Conservation (phyloP, 2,329 filamentous ascomycete genomes). For the Stemphylium beticola region DNA sequence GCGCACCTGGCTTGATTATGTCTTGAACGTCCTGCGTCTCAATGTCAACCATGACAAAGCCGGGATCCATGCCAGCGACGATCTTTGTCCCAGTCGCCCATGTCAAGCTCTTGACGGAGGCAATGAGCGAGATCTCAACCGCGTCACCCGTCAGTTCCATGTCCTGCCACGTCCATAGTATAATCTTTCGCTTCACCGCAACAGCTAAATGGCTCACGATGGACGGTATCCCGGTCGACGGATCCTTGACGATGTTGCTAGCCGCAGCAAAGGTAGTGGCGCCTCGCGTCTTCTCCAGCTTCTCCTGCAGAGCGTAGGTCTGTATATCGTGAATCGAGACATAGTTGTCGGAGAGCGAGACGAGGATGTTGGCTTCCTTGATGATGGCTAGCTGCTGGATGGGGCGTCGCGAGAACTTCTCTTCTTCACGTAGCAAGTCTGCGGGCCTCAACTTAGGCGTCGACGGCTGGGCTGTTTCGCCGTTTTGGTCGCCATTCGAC, state of each 20-base stretch:
- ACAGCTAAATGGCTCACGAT: conserved; percentile 93
- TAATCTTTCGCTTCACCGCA: conserved; percentile 85
- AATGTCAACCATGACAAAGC: conserved; percentile 88
- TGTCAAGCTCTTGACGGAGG: conserved; percentile 84
- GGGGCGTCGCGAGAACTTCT: conserved; percentile 88
- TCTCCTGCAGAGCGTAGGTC: conserved; percentile 81
- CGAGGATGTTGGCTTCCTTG: conserved; percentile 89
- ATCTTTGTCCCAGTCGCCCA: conserved; percentile 90
- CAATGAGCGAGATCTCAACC: conserved; percentile 77
- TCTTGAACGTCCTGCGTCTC: conserved; percentile 75
- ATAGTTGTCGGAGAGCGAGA: conserved; percentile 88
- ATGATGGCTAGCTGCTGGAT: conserved; percentile 95
- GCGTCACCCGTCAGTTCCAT: conserved; percentile 81
- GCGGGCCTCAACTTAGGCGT: conserved; percentile 60
- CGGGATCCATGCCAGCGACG: conserved; percentile 87
- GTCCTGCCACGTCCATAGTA: conserved; percentile 96
- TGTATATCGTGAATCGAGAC: conserved; percentile 90
- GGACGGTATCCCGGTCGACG: conserved; percentile 83
- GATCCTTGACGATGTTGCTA: conserved; percentile 92
- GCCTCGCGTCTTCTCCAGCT: conserved; percentile 81
- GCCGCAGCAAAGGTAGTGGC: conserved; percentile 91
- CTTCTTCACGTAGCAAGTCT: conserved; percentile 87
- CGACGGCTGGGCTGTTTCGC: conserved; percentile 52
- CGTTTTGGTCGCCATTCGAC: conserved; percentile 36
- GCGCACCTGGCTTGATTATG: conserved; percentile 76